Evolutionary conservation across 2,329 filamentous ascomycete genomes (phyloP).

Genomic region (Pestalotiopsis fici): DNA sequence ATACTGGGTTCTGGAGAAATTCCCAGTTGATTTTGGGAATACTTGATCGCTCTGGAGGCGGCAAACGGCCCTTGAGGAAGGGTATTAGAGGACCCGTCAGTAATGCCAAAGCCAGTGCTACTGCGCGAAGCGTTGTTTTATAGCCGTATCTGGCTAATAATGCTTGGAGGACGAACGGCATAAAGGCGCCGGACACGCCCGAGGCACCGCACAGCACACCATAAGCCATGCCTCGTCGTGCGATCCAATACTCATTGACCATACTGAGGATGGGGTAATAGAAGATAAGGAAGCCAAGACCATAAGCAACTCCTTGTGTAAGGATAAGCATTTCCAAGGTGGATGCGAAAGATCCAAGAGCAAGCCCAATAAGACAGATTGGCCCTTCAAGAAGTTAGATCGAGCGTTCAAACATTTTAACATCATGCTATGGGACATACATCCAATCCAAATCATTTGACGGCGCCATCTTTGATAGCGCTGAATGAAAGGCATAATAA

Average conservation of each 20-base stretch:
- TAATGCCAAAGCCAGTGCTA: constrained; percentile 33
- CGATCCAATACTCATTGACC: constrained; percentile 40
- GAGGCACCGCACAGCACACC: constrained; percentile 31
- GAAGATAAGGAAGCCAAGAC: constrained; percentile 38
- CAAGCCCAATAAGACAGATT: constrained; percentile 37
- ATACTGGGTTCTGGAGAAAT: constrained; percentile 45
- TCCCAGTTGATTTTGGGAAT: constrained; percentile 25
- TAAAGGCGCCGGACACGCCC: constrained; percentile 27
- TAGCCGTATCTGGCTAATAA: constrained; percentile 39
- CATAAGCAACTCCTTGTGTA: constrained; percentile 40
- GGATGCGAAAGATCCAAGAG: constrained; percentile 32
- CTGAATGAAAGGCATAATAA: constrained; percentile 32
- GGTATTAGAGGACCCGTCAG: constrained; percentile 40
- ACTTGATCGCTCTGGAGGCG: constrained; percentile 26
- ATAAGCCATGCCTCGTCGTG: constrained; percentile 37
- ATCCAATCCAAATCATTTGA: constrained; percentile 38
- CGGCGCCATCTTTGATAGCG: constrained; percentile 32
- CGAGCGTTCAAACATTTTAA: not conserved
- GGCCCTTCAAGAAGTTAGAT: constrained; percentile 20
- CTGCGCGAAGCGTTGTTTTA: constrained; percentile 33
- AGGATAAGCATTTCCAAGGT: constrained; percentile 34
- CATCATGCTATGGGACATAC: constrained; percentile 11
- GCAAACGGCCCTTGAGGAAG: constrained; percentile 35
- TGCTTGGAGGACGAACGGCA: constrained; percentile 39
- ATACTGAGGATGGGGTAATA: constrained; percentile 38